Conservation (phyloP, 2,329 filamentous ascomycete genomes). For the Fusarium pseudograminearum region DNA sequence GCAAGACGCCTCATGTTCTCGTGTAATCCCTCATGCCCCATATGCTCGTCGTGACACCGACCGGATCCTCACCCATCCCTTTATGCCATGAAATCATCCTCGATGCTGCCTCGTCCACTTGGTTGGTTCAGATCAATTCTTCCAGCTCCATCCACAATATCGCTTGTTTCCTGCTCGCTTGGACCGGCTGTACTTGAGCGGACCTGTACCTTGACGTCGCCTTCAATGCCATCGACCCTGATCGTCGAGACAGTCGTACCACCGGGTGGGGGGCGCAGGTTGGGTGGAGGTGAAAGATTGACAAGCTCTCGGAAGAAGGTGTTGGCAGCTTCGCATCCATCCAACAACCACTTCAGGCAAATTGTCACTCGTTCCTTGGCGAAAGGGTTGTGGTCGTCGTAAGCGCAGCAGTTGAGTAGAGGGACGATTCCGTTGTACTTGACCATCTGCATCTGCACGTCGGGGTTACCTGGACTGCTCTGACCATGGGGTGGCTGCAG, state of each 20-base stretch:
- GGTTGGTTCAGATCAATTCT: slow-evolving; percentile 55
- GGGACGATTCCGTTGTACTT: slow-evolving; percentile 87
- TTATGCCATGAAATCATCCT: slow-evolving; percentile 61
- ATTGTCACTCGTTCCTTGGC: slow-evolving; percentile 92
- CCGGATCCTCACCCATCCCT: neutral
- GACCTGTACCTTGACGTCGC: slow-evolving; percentile 68
- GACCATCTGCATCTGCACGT: slow-evolving; percentile 89
- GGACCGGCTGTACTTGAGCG: slow-evolving; percentile 52
- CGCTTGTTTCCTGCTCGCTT: slow-evolving; percentile 47
- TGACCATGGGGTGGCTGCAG: slow-evolving; percentile 81
- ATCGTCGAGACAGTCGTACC: slow-evolving; percentile 58
- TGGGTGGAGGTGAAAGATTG: slow-evolving; percentile 57
- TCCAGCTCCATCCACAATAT: slow-evolving; percentile 60
- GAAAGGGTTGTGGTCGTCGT: slow-evolving; percentile 94
- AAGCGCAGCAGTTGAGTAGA: slow-evolving; percentile 87
- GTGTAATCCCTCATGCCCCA: neutral
- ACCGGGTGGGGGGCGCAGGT: slow-evolving; percentile 52
- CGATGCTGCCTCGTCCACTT: slow-evolving; percentile 51
- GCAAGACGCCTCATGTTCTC: neutral
- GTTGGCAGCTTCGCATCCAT: slow-evolving; percentile 79
- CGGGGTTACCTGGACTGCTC: slow-evolving; percentile 72
- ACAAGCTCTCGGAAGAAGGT: slow-evolving; percentile 76
- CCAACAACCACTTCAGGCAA: slow-evolving; percentile 85
- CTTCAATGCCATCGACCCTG: slow-evolving; percentile 66
- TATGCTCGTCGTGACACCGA: neutral